Evolutionary conservation across 495 filamentous ascomycete species (phyloP), one percentile per base, ranked within the genome.

Genomic region (Jackrogersella multiformis): DNA sequence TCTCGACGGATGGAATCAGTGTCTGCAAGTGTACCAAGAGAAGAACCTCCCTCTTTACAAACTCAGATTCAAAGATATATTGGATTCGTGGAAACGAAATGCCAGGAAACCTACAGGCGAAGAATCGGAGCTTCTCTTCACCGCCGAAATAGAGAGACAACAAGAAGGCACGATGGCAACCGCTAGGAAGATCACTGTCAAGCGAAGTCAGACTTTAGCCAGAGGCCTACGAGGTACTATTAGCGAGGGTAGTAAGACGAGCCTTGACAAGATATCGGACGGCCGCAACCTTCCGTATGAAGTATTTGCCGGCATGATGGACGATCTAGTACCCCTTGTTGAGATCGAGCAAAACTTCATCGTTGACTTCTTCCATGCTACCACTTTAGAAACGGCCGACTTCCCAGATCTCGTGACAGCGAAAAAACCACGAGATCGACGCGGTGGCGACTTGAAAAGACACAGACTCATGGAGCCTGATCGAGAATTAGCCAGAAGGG

Each of bases 311-410:
- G 90, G 90, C 32, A 85, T 89, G 13, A 80, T 97, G 41, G 87
- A 90, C 48, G 92, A 97, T 75, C 86, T 91, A 56, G 77, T 92
- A 44, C 89, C 87, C 18, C 85, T 95, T 60, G 87, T 97, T 36
- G 89, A 90, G 48, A 90, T 90, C 63, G 94, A 98, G 79, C 94
- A 98, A 75, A 97, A 97, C 72, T 98, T 97, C 70, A 80, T 97
- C 24, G 87, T 96, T 20, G 91, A 95, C 56, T 95, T 97, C 77
- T 98, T 97, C 81, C 93, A 97, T 57, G 84, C 95, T 7, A 90
- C 88, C 32, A 95, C 92, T 13, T 80, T 92, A 10, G 86, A 90
- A 55, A 88, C 84, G 12, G 78, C 83, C 12, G 94, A 97, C 67
- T 98, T 97, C 69, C 81, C 88, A 1, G 94, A 98, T 44, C 83